Percentiles rank a stretch among this genome's conserved stretches.
These are phyloP conservation scores for Exophiala viscosa DNA, from an alignment of 2,329 filamentous ascomycete genomes.

Conservation along the genomic window DNA sequence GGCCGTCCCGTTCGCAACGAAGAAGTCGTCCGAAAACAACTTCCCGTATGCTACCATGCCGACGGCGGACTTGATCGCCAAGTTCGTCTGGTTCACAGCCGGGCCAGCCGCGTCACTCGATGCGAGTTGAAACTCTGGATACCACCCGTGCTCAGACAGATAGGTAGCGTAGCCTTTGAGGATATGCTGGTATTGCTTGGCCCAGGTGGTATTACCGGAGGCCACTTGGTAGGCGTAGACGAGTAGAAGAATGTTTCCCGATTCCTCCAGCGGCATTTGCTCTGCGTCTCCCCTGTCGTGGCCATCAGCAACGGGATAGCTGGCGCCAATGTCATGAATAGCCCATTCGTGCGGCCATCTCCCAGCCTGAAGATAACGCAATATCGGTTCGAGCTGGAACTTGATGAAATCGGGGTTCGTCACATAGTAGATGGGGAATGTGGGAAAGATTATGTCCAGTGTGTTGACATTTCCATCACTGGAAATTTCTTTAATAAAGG, in stretches of 20 bases:
- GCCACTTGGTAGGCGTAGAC: slow-evolving; percentile 38
- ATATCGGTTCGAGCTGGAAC: slow-evolving; percentile 43
- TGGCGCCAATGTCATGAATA: slow-evolving; percentile 42
- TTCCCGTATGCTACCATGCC: slow-evolving; percentile 45
- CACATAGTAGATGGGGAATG: slow-evolving; percentile 43
- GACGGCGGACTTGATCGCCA: slow-evolving; percentile 47
- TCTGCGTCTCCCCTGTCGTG: slow-evolving; percentile 38
- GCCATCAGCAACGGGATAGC: slow-evolving; percentile 42
- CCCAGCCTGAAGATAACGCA: slow-evolving; percentile 41
- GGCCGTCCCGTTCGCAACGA: slow-evolving; percentile 35
- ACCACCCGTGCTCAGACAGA: slow-evolving; percentile 38
- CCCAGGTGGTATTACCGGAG: slow-evolving; percentile 39
- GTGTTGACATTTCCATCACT: slow-evolving; percentile 45
- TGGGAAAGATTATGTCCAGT: slow-evolving; percentile 43
- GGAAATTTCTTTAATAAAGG: slow-evolving; percentile 44
- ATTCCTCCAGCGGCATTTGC: slow-evolving; percentile 43
- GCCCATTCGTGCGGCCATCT: slow-evolving; percentile 38
- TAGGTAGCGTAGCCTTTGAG: slow-evolving; percentile 42
- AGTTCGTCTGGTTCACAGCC: slow-evolving; percentile 44
- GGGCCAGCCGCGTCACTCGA: slow-evolving; percentile 43
- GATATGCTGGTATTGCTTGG: slow-evolving; percentile 34
- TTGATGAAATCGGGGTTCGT: slow-evolving; percentile 43
- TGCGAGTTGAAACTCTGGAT: slow-evolving; percentile 40
- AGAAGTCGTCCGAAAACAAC: slow-evolving; percentile 36
- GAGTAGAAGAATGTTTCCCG: slow-evolving; percentile 39